A percentile compares a stretch with the other conserved stretches of the same genome.
Evolutionary conservation across 805 yeast genomes (phyloP).

Genomic region (Saccharomycopsis sp.): DNA sequence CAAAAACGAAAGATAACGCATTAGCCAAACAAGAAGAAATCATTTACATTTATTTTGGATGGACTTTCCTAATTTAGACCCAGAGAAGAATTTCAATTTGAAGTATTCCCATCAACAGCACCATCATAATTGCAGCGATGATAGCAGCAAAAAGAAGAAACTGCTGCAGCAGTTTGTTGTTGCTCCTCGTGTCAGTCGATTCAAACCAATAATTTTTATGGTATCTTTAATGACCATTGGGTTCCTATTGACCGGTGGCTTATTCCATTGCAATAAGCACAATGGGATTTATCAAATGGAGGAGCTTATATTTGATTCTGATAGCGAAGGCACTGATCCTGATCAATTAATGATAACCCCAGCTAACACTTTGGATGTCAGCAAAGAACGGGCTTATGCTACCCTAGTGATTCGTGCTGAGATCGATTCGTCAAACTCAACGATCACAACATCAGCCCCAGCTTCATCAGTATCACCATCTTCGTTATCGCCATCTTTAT

Average conservation of each 20-base stretch:
- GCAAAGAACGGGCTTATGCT: slow-evolving; percentile 10
- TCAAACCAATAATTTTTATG: no score
- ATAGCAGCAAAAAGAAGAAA: no score
- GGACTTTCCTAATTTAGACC: slow-evolving; percentile 17
- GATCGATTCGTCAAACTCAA: not conserved
- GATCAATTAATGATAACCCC: not conserved
- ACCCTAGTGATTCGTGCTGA: slow-evolving; percentile 15
- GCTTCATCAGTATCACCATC: slow-evolving; percentile 4
- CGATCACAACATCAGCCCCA: not conserved
- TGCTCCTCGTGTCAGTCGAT: no score
- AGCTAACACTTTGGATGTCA: slow-evolving; percentile 10
- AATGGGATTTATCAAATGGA: not conserved
- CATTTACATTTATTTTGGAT: no score
- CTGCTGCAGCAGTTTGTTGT: no score
- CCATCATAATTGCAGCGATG: no score
- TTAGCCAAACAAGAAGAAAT: no score
- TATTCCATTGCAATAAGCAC: not conserved
- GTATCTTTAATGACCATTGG: no score
- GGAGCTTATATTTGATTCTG: not conserved
- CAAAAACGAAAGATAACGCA: no score
- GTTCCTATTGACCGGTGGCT: not conserved
- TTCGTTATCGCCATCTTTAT: not conserved
- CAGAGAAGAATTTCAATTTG: slow-evolving; percentile 20
- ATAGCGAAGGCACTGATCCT: not conserved
- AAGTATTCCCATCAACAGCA: slow-evolving; percentile 16